These are phyloP conservation scores for Diversispora eburnea DNA, from an alignment of 192 early-diverging fungal genomes.

Conservation along the genomic window DNA sequence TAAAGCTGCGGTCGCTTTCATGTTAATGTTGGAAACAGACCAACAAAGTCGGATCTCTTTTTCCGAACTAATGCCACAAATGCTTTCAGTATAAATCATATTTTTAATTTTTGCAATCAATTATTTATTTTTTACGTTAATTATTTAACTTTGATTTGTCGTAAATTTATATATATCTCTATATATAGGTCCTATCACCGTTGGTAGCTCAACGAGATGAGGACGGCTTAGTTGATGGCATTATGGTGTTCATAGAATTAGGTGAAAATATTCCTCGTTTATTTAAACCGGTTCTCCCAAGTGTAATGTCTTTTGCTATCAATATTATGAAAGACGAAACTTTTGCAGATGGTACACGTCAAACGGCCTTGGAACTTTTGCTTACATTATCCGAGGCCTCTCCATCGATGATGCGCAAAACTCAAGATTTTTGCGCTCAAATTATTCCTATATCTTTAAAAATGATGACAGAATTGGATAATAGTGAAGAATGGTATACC, in stretches of 20 bases:
- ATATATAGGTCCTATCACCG: conserved; percentile 57
- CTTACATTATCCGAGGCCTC: conserved; percentile 86
- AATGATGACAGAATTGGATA: conserved; percentile 95
- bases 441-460: conserved; percentile 86
- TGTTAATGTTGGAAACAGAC: conserved; percentile 68
- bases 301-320: conserved; percentile 71
- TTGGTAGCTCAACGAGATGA: conserved; percentile 71
- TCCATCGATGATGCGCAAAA: conserved; percentile 89
- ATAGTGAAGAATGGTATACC: conserved; percentile 86
- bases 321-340: conserved; percentile 75
- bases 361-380: conserved; percentile 88
- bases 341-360: conserved; percentile 79
- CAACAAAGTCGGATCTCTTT: conserved; percentile 53
- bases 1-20: conserved; percentile 74
- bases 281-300: conserved; percentile 75
- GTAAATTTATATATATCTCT: background rate
- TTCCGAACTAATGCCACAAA: conserved; percentile 70
- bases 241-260: conserved; percentile 81
- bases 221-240: conserved; percentile 62
- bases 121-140: too few species aligned
- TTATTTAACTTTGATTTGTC: too few species aligned
- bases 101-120: background rate
- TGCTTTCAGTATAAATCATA: conserved; percentile 62
- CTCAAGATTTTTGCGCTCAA: conserved; percentile 68
- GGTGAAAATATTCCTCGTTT: conserved; percentile 79